Conservation (phyloP, 306 rosid species). For the Rosa rugosa region DNA sequence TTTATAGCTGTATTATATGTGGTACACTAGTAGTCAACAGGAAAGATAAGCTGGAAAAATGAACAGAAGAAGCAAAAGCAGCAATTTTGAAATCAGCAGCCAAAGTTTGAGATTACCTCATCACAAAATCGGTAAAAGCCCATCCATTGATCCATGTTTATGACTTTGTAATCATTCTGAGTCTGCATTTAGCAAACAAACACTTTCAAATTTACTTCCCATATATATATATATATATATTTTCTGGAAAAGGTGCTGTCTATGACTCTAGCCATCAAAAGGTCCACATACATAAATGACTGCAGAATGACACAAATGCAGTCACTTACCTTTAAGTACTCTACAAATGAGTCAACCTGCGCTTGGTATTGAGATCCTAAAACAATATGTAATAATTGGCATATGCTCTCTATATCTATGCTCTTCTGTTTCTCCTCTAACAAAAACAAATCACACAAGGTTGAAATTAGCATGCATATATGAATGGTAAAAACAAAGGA, state of each 20-base stretch:
- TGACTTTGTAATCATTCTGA: constrained; percentile 93
- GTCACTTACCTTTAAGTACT: constrained; percentile 78
- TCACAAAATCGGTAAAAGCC: constrained; percentile 95
- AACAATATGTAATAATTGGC: constrained; percentile 81
- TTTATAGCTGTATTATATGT: neutral
- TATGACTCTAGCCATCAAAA: constrained; percentile 2
- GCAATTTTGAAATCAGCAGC: neutral
- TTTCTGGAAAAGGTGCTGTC: neutral
- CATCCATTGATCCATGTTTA: constrained; percentile 98
- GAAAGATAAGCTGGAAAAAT: neutral
- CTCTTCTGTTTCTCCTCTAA: constrained; percentile 99
- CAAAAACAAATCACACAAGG: constrained; percentile 22
- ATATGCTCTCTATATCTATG: constrained; percentile 95
- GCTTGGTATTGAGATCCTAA: constrained; percentile 65
- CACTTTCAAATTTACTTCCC: constrained; percentile 12
- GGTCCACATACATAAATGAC: neutral
- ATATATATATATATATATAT: neutral
- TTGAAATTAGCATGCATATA: constrained; percentile 15
- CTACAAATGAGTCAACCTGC: constrained; percentile 75
- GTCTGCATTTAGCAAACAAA: constrained; percentile 46
- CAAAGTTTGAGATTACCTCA: constrained; percentile 53
- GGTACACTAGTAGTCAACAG: neutral
- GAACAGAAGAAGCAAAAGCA: constrained; percentile 12
- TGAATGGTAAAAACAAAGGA: constrained; percentile 16
- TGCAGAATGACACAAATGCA: constrained; percentile 12